Conservation (phyloP, 1,284 basidiomycete species). For the Salmacisia buchloeana region DNA sequence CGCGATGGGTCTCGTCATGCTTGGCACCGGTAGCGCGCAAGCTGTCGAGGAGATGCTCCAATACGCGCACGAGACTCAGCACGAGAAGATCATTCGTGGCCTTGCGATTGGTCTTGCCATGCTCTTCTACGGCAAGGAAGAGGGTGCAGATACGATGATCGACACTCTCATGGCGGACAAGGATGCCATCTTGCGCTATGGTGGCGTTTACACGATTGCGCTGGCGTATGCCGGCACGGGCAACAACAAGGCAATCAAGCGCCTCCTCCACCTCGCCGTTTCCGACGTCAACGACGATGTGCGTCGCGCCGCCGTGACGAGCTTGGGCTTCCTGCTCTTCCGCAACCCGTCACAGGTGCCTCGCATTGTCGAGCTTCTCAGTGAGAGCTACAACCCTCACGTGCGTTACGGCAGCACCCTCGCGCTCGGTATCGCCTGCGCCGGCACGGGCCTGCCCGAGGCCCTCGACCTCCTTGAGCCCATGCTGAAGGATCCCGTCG, state of each 20-base stretch:
- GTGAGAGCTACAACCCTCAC: slow-evolving; percentile 50
- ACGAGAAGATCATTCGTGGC: slow-evolving; percentile 51
- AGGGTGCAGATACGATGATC: slow-evolving; percentile 45
- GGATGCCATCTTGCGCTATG: slow-evolving; percentile 49
- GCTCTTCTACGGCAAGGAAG: slow-evolving; percentile 48
- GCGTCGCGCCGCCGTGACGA: slow-evolving; percentile 47
- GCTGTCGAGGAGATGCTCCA: slow-evolving; percentile 50
- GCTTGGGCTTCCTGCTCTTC: slow-evolving; percentile 48
- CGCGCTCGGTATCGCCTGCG: slow-evolving; percentile 49
- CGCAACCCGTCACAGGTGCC: slow-evolving; percentile 50
- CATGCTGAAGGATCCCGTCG: slow-evolving; percentile 49
- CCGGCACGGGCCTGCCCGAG: slow-evolving; percentile 48
- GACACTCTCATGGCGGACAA: slow-evolving; percentile 46
- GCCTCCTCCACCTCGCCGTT: slow-evolving; percentile 47
- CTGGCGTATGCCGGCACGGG: slow-evolving; percentile 50
- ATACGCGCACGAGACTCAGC: slow-evolving; percentile 50
- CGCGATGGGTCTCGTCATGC: slow-evolving; percentile 50
- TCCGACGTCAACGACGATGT: slow-evolving; percentile 50
- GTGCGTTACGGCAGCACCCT: slow-evolving; percentile 50
- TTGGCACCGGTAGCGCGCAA: slow-evolving; percentile 44
- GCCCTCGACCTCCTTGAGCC: slow-evolving; percentile 49
- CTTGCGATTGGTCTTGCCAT: slow-evolving; percentile 49
- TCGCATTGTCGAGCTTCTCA: slow-evolving; percentile 48
- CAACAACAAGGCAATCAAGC: slow-evolving; percentile 47
- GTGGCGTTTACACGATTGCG: slow-evolving; percentile 48